A percentile compares a stretch with the other conserved stretches of the same genome.
phyloP scores from a whole-genome alignment of 2,329 filamentous ascomycete species.

The Lasiodiplodia theobromae region DNA sequence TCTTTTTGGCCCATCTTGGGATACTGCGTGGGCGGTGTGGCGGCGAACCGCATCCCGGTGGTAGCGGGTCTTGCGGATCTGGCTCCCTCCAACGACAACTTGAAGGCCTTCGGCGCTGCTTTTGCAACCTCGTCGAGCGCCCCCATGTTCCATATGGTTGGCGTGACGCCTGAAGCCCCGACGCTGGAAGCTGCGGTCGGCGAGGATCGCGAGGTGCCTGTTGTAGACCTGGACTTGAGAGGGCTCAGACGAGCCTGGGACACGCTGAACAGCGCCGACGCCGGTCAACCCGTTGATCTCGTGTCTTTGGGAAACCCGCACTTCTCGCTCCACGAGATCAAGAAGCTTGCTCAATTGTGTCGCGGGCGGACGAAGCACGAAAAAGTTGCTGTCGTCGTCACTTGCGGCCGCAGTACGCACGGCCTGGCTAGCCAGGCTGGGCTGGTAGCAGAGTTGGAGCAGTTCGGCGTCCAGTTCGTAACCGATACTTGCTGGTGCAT shows the following conservation, averaged over 20 bases:
- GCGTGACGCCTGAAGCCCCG: constrained; percentile 50
- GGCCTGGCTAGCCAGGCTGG: constrained; percentile 37
- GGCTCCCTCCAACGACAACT: constrained; percentile 38
- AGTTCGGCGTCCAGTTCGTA: constrained; percentile 50
- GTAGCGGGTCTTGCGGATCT: constrained; percentile 44
- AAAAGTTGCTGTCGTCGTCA: background rate
- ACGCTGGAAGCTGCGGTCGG: constrained; percentile 19
- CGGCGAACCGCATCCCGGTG: constrained; percentile 44
- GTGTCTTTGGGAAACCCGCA: constrained; percentile 57
- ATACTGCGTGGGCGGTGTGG: constrained; percentile 45
- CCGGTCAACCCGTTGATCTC: constrained; percentile 41
- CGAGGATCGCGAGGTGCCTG: background rate
- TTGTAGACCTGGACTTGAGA: background rate
- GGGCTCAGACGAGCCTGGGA: constrained; percentile 6
- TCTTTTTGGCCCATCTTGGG: constrained; percentile 51
- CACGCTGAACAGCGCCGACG: constrained; percentile 8
- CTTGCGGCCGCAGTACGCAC: constrained; percentile 34
- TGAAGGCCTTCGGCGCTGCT: constrained; percentile 55
- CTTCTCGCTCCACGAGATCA: constrained; percentile 50
- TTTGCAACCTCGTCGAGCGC: constrained; percentile 54
- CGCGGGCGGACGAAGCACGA: constrained; percentile 34
- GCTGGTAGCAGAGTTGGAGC: constrained; percentile 40
- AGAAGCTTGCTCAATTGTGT: constrained; percentile 41
- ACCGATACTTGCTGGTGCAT: constrained; percentile 60
- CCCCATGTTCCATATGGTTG: constrained; percentile 55